Percentiles rank a stretch among this genome's conserved stretches.
Conservation (phyloP, 2,329 filamentous ascomycete genomes). For the Pseudocercospora macadamiae region DNA sequence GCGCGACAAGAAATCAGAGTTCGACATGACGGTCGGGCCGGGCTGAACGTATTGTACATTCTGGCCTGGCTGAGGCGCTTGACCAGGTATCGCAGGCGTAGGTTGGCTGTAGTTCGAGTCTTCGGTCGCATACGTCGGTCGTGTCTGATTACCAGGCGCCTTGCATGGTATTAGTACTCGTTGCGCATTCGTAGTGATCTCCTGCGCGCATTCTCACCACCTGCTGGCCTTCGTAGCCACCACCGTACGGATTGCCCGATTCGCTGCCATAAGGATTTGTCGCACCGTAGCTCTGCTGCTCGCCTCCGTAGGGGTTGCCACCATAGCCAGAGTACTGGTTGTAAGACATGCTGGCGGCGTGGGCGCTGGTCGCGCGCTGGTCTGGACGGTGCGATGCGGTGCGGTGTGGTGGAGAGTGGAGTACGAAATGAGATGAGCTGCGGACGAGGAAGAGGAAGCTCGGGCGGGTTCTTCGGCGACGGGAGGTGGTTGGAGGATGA, state of each 20-base stretch:
- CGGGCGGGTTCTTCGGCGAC: neutral
- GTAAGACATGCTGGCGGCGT: constrained; percentile 55
- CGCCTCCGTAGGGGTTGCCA: constrained; percentile 65
- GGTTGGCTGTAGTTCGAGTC: constrained; percentile 15
- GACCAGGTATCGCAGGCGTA: constrained; percentile 30
- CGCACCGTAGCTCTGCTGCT: constrained; percentile 56
- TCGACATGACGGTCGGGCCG: constrained; percentile 55
- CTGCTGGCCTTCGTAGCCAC: constrained; percentile 28
- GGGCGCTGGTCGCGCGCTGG: constrained; percentile 7
- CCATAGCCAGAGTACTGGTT: constrained; percentile 61
- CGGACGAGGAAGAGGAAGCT: too few species aligned
- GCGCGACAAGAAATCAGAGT: constrained; percentile 69
- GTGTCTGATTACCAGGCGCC: neutral
- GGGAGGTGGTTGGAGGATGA: neutral
- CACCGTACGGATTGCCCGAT: constrained; percentile 44
- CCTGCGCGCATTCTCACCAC: constrained; percentile 5
- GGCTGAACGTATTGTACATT: constrained; percentile 47
- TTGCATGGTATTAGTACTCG: neutral
- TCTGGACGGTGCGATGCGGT: constrained; percentile 11
- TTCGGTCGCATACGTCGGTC: constrained; percentile 4
- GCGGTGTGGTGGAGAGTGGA: constrained; percentile 4
- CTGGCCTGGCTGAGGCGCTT: constrained; percentile 58
- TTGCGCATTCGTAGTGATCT: neutral
- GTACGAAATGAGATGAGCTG: neutral
- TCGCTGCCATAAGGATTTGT: constrained; percentile 39